A percentile compares a stretch with the other conserved stretches of the same genome.
phyloP scores from a whole-genome alignment of 1,284 basidiomycete species.

The Phellopilus nigrolimitatus region DNA sequence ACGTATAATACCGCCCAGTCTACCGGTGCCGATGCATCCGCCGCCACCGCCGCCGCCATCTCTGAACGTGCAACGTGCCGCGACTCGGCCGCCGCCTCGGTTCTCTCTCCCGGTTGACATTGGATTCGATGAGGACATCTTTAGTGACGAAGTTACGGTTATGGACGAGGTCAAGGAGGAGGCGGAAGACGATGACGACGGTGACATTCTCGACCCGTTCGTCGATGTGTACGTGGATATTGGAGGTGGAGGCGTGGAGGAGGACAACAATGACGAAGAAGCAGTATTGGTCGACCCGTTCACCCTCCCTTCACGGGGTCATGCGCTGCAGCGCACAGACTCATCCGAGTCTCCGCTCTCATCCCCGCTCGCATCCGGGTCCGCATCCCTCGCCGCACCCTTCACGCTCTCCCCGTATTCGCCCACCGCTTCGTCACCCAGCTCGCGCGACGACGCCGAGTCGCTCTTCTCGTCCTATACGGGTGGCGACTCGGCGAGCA shows the following conservation, averaged over 20 bases:
- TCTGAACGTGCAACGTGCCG: no score
- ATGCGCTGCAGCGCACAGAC: neutral
- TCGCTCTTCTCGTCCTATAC: neutral
- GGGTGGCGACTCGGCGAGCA: neutral
- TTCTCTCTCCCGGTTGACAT: constrained; percentile 15
- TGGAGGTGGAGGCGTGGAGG: neutral
- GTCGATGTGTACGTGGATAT: neutral
- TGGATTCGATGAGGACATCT: constrained; percentile 7
- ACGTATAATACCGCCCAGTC: neutral
- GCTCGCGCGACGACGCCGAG: neutral
- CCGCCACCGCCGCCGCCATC: neutral
- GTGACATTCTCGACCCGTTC: constrained; percentile 11
- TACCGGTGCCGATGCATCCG: neutral
- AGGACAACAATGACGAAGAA: neutral
- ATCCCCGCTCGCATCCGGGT: neutral
- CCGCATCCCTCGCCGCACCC: neutral
- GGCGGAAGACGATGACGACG: constrained; percentile 9
- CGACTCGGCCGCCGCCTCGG: constrained; percentile 9
- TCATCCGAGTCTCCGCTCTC: neutral
- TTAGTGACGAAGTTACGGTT: neutral
- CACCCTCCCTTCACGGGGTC: neutral
- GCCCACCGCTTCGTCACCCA: neutral
- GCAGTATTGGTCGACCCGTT: constrained; percentile 7
- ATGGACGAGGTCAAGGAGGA: neutral
- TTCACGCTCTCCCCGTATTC: neutral